A percentile compares a stretch with the other conserved stretches of the same genome.
phyloP scores from a whole-genome alignment of 768 basidiomycete species.

The Auriculariales sp. region DNA sequence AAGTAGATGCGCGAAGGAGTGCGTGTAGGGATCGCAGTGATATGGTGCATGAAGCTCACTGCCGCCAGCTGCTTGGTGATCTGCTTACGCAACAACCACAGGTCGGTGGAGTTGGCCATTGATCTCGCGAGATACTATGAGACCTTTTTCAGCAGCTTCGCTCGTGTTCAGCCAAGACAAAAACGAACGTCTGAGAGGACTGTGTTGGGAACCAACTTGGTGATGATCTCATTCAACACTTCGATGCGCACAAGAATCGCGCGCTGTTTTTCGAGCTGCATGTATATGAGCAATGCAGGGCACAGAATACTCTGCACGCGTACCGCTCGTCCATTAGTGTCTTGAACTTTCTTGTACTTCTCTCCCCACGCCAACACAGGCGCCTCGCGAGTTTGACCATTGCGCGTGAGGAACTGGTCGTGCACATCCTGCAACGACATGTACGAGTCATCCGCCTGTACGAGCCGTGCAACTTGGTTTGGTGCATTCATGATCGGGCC shows the following conservation, averaged over 20 bases:
- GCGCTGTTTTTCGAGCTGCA: conserved; percentile 28
- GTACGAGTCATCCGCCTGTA: conserved; percentile 87
- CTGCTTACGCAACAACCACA: conserved; percentile 97
- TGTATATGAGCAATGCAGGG: neutral
- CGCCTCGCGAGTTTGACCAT: conserved; percentile 71
- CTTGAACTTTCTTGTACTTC: conserved; percentile 50
- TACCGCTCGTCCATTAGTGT: conserved; percentile 2
- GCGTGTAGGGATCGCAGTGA: conserved; percentile 72
- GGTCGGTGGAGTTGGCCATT: conserved; percentile 68
- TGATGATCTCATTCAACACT: conserved; percentile 71
- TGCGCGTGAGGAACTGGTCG: conserved; percentile 70
- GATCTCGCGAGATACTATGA: conserved; percentile 78
- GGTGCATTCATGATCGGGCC: too few species aligned
- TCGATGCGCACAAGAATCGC: conserved; percentile 70
- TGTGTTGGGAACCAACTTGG: conserved; percentile 83
- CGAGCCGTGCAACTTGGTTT: conserved; percentile 70
- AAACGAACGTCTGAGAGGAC: conserved; percentile 62
- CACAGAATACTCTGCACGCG: neutral
- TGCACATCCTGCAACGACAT: conserved; percentile 86
- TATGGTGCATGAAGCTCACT: conserved; percentile 83
- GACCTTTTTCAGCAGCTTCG: neutral
- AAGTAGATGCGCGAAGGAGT: conserved; percentile 75
- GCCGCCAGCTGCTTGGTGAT: conserved; percentile 83
- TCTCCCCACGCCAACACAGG: conserved; percentile 77
- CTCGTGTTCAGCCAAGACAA: conserved; percentile 2